Percentiles rank a stretch among this genome's conserved stretches.
Conservation (phyloP, 169 alveolate genomes). For the Cryptosporidium parvum region DNA sequence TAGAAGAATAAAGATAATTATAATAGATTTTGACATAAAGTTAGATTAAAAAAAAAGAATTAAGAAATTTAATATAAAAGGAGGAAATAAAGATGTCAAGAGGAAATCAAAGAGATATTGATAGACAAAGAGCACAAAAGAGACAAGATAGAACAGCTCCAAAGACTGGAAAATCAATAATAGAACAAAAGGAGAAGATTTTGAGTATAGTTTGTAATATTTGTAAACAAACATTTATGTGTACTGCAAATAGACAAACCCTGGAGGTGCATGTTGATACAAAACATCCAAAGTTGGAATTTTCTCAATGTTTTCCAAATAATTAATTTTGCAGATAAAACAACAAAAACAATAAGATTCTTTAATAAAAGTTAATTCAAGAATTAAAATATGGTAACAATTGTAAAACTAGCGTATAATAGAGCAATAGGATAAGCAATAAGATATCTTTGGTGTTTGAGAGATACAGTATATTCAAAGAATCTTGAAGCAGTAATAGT, state of each 20-base stretch:
- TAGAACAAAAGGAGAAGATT: conserved; percentile 82
- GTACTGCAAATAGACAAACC: conserved; percentile 84
- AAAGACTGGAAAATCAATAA: conserved; percentile 79
- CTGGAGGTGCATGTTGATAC: conserved; percentile 84
- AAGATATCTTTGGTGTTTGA: conserved; percentile 83
- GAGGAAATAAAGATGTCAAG: conserved; percentile 80
- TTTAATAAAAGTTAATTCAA: not conserved
- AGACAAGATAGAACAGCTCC: conserved; percentile 82
- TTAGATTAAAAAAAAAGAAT: too few species aligned
- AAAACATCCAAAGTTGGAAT: conserved; percentile 83
- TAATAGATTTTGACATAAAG: not conserved
- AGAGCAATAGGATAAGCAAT: conserved; percentile 85
- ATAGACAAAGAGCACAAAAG: conserved; percentile 82
- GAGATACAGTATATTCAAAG: conserved; percentile 83
- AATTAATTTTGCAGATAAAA: not conserved
- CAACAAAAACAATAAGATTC: not conserved
- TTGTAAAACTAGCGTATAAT: conserved; percentile 82
- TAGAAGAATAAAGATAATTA: too few species aligned
- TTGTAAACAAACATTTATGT: conserved; percentile 86
- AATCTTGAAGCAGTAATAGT: conserved; percentile 84
- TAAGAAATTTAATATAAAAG: not conserved
- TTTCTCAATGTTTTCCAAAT: conserved; percentile 82
- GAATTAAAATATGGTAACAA: conserved; percentile 61
- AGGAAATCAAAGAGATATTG: conserved; percentile 88
- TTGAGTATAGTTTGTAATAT: conserved; percentile 83